Base-by-base conservation (phyloP, 2,329 filamentous ascomycete species). In the Phialemoniopsis sp. region DNA sequence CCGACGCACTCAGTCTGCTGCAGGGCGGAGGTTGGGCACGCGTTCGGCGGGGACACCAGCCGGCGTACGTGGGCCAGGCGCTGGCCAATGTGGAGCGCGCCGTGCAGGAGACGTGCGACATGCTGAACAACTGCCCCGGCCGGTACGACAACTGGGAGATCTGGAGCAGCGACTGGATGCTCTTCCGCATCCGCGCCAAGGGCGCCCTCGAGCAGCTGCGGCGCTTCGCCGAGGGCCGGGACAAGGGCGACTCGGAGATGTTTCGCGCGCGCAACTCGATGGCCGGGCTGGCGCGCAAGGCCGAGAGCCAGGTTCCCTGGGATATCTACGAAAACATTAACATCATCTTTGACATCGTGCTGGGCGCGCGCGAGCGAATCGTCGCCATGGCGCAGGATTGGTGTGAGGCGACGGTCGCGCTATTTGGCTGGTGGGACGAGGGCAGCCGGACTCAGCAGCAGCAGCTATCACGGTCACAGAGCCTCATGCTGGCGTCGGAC, bases 401-500 rank as follows among this genome's bases (percentile, higher is more conserved):
- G 91, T 81, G 91, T 37, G 91, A 97, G 66, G 90, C 89, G 1
- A 86, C 84, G 0, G 66, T 96, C 43, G 87, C 84, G 2, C 67
- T 97, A 36, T 82, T 90, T 26, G 82, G 86, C 6, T 97, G 91
- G 91, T 95, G 90, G 89, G 85, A 95, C 55, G 88, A 93, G 44
- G 77, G 78, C n/a, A 78, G 81, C 8, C 14, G 14, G 32, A 16
- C 6, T n/a, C 13, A 42, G 32, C 43, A 28, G 10, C 38, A 36
- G 41, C 45, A 48, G 16, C 51, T 67, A 29, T 65, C 68, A 12
- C 63, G 65, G 21, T 58, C 64, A n/a, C 60, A 64, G 46, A 53
- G 54, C 26, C 45, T 71, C 15, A 46, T 51, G 3, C 36, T 58
- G 30, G 55, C 66, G 8, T 70, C 73, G 35, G 54, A 36, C 44